These are phyloP conservation scores for Posidonia oceanica DNA, from an alignment of 116 monocot genomes.

Conservation along the genomic window DNA sequence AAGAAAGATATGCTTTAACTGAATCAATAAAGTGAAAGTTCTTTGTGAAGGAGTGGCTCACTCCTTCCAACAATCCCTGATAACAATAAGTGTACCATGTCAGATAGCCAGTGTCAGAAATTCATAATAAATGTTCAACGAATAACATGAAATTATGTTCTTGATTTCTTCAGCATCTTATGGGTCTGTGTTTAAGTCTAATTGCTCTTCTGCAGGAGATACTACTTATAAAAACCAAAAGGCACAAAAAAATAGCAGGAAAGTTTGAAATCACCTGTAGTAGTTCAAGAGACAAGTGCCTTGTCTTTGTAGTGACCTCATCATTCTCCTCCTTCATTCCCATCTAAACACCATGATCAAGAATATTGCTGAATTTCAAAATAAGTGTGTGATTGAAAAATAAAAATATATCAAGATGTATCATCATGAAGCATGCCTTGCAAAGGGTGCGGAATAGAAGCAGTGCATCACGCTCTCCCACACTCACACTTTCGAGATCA, in stretches of 20 bases:
- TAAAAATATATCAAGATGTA: constrained; percentile 4
- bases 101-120: neutral
- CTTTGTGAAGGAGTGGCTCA: constrained; percentile 84
- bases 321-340: constrained; percentile 94
- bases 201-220: neutral
- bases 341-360: constrained; percentile 48
- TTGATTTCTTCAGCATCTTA: neutral
- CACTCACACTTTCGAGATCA: constrained; percentile 90
- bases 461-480: constrained; percentile 84
- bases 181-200: neutral
- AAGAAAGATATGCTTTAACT: constrained; percentile 95
- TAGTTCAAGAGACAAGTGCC: constrained; percentile 95
- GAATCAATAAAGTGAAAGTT: constrained; percentile 97
- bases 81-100: constrained; percentile 1
- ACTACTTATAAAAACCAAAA: neutral
- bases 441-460: constrained; percentile 93
- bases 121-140: neutral
- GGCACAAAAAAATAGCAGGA: neutral
- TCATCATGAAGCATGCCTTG: constrained; percentile 49
- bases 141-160: neutral
- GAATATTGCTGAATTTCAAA: constrained; percentile 7
- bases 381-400: neutral
- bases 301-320: constrained; percentile 80
- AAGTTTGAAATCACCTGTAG: constrained; percentile 57
- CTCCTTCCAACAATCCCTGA: constrained; percentile 92